Evolutionary conservation across 352 stramenopile genomes (phyloP).

Genomic region (Phytophthora megakarya): DNA sequence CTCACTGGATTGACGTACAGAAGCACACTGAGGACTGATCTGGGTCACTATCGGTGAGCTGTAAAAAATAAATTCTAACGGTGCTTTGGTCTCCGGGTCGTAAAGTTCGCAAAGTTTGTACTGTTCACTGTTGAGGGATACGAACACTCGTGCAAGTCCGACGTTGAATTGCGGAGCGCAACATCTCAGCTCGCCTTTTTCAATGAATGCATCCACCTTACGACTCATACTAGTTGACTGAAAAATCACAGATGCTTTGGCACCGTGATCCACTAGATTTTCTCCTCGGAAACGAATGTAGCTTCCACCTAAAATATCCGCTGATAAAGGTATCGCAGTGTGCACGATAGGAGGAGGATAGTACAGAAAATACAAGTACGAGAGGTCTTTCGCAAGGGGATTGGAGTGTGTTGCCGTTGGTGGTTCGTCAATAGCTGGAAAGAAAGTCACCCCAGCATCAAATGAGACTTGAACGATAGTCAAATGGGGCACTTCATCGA

Average conservation of each 20-base stretch:
- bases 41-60: slow-evolving; percentile 54
- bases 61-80: slow-evolving; percentile 79
- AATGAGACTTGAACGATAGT: slow-evolving; percentile 79
- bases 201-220: slow-evolving; percentile 68
- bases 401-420: slow-evolving; percentile 9
- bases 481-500: slow-evolving; percentile 44
- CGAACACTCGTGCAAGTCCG: slow-evolving; percentile 55
- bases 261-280: slow-evolving; percentile 71
- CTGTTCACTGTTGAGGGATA: slow-evolving; percentile 80
- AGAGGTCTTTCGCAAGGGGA: slow-evolving; percentile 55
- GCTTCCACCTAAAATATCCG: slow-evolving; percentile 67
- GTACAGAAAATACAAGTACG: slow-evolving; percentile 80
- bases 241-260: slow-evolving; percentile 64
- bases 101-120: slow-evolving; percentile 72
- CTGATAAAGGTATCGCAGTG: slow-evolving; percentile 62
- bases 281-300: slow-evolving; percentile 64
- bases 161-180: slow-evolving; percentile 68
- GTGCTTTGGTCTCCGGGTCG: slow-evolving; percentile 47
- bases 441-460: slow-evolving; percentile 52
- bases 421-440: slow-evolving; percentile 21
- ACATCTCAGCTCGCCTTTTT: slow-evolving; percentile 68
- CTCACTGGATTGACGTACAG: slow-evolving; percentile 51
- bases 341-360: slow-evolving; percentile 60
- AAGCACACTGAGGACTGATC: slow-evolving; percentile 65
- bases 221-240: slow-evolving; percentile 53